phyloP scores from a whole-genome alignment of 148 eudicot genomes.

The Chenopodium berlandieri region DNA sequence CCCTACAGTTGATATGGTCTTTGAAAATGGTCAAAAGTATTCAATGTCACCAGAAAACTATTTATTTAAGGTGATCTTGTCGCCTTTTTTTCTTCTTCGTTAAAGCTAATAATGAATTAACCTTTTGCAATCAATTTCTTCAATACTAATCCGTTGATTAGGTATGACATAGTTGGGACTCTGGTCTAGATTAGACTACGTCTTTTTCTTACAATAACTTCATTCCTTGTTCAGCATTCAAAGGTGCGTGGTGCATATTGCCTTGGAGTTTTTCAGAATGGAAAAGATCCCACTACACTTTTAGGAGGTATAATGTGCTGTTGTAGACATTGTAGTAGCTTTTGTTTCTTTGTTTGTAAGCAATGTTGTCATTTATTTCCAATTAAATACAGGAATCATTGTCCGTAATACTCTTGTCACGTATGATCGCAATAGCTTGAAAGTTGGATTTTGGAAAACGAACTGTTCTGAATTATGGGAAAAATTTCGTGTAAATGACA shows the following conservation, averaged over 20 bases:
- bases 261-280: constrained; percentile 88
- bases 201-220: neutral
- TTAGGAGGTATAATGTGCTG: constrained; percentile 67
- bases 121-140: constrained; percentile 1
- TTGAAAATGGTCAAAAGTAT: constrained; percentile 65
- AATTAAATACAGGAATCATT: constrained; percentile 53
- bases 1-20: constrained; percentile 84
- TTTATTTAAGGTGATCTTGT: constrained; percentile 63
- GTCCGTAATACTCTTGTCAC: constrained; percentile 90
- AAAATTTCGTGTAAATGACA: constrained; percentile 42
- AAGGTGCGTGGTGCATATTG: constrained; percentile 89
- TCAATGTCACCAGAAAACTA: constrained; percentile 90
- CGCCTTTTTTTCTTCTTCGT: neutral
- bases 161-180: constrained; percentile 2
- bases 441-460: constrained; percentile 95
- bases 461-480: constrained; percentile 92
- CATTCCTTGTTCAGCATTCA: constrained; percentile 54
- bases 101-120: neutral
- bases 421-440: constrained; percentile 81
- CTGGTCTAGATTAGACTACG: neutral
- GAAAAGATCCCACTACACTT: constrained; percentile 86
- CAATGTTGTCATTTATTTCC: neutral
- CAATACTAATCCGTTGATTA: neutral
- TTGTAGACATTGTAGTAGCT: neutral
- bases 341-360: neutral